These are phyloP conservation scores for Xylariaceae sp. DNA, from an alignment of 2,329 filamentous ascomycete genomes.

Conservation along the genomic window DNA sequence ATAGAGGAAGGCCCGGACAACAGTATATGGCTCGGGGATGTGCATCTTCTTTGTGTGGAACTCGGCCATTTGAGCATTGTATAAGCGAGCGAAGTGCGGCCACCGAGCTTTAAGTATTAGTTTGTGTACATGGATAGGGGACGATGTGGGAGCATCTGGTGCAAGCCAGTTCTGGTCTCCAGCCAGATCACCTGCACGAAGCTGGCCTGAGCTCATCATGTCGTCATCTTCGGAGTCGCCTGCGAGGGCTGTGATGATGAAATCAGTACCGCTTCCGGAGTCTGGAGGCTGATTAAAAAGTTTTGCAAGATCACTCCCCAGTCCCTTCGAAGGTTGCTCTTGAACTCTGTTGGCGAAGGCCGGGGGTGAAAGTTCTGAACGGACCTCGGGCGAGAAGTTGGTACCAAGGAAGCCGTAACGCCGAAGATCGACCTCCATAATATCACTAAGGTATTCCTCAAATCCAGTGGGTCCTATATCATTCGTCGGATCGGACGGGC, in stretches of 20 bases:
- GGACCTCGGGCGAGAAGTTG: slow-evolving; percentile 56
- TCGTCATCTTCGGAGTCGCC: slow-evolving; percentile 71
- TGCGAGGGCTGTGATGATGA: slow-evolving; percentile 82
- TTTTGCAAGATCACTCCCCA: slow-evolving; percentile 80
- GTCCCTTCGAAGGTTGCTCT: slow-evolving; percentile 58
- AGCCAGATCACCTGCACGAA: slow-evolving; percentile 41
- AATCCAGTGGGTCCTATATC: slow-evolving; percentile 66
- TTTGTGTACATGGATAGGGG: slow-evolving; percentile 89
- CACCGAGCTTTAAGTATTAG: slow-evolving; percentile 92
- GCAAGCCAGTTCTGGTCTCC: slow-evolving; percentile 54
- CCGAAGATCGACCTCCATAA: slow-evolving; percentile 88
- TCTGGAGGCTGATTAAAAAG: slow-evolving; percentile 87
- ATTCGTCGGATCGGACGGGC: slow-evolving; percentile 68
- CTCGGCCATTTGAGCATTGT: slow-evolving; percentile 92
- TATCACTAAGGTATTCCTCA: slow-evolving; percentile 90
- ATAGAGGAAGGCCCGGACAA: slow-evolving; percentile 91
- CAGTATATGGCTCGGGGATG: slow-evolving; percentile 91
- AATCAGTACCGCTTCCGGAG: slow-evolving; percentile 81
- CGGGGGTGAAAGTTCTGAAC: slow-evolving; percentile 45
- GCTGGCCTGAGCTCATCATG: slow-evolving; percentile 48
- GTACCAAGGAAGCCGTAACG: slow-evolving; percentile 89
- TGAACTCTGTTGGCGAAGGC: slow-evolving; percentile 44
- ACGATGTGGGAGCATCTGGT: slow-evolving; percentile 63
- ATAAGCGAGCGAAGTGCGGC: slow-evolving; percentile 92
- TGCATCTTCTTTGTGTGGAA: slow-evolving; percentile 98